A percentile compares a stretch with the other conserved stretches of the same genome.
Conservation (phyloP, 768 basidiomycete species). For the Collybiopsis luxurians region DNA sequence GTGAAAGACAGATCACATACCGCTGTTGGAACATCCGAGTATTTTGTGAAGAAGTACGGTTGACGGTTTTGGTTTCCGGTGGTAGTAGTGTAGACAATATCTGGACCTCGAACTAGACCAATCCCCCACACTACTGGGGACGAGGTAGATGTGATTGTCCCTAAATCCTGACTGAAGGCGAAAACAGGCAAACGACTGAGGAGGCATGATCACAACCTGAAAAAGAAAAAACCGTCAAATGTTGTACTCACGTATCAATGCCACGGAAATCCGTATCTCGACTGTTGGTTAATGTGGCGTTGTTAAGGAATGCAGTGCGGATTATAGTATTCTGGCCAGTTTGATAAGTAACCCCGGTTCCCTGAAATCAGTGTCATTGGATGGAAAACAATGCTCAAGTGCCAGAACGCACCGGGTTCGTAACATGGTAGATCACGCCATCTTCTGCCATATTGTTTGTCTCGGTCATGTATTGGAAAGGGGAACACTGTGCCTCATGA, state of each 20-base stretch:
- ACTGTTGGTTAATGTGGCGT: constrained; percentile 32
- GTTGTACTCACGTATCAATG: constrained; percentile 17
- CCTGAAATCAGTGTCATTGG: not conserved
- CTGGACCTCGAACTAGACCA: constrained; percentile 4
- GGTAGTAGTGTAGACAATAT: not conserved
- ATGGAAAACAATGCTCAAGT: not conserved
- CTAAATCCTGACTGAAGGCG: constrained; percentile 39
- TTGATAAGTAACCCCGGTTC: constrained; percentile 32
- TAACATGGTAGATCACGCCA: constrained; percentile 39
- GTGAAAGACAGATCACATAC: no score
- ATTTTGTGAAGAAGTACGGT: constrained; percentile 6
- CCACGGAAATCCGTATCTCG: constrained; percentile 37
- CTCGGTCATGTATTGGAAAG: constrained; percentile 34
- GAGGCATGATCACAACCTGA: no score
- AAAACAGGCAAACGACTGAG: constrained; percentile 46
- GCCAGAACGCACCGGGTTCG: constrained; percentile 20
- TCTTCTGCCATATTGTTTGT: constrained; percentile 42
- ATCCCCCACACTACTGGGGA: constrained; percentile 8
- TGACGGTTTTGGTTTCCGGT: constrained; percentile 1
- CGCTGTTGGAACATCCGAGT: not conserved
- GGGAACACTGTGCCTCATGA: constrained; percentile 40
- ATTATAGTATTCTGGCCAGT: constrained; percentile 37
- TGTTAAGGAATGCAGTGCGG: constrained; percentile 37
- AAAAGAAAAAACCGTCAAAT: constrained; percentile 21
- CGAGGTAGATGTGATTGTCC: constrained; percentile 22